Base-by-base conservation (phyloP, 257 asterid species). In the Solanum rostratum region DNA sequence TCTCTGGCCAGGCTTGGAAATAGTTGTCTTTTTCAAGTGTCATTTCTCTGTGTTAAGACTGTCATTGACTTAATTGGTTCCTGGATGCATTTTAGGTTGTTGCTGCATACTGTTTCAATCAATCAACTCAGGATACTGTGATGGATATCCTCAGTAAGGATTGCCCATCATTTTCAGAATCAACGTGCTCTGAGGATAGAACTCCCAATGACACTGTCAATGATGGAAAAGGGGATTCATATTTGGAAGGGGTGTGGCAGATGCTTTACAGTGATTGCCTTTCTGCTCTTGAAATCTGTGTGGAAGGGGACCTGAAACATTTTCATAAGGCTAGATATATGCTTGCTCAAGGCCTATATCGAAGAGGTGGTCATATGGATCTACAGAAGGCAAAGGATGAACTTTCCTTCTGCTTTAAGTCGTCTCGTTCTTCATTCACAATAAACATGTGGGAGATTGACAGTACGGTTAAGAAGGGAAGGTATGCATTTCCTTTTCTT, bases 381-480 rank as follows among this genome's bases (percentile, higher is more conserved):
- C 84, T 93, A 50, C 98, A 93, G 90, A 95, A 92, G 95, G 98
- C 99, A 86, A 96, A 91, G 85, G 99, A 96, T 90, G 98, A 96
- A 85, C 97, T 96, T 84, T 95, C 99, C 39, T 96, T 96, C 90
- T 96, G 99, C 92, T 96, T 96, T 85, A 96, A 92, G 92, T 95
- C 99, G 27, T 85, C 94, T 46, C 98, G 99, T 81, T 95, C 99
- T 71, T 88, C 97, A 62, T 96, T 96, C 89, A 95, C 98, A 66
- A 87, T 96, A 88, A 95, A 96, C 88, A 96, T 96, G 99, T 96
- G 99, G 99, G 99, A 96, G 93, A 96, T 96, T 88, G 98, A 96
- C 90, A 93, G 99, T 90, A 95, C 79, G 73, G 98, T 95, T 85
- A 96, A 95, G 91, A 95, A 93, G 88, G 99, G 98, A 91, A 95